Conservation (phyloP, 2,329 filamentous ascomycete species). For the Raffaelea arxii region DNA sequence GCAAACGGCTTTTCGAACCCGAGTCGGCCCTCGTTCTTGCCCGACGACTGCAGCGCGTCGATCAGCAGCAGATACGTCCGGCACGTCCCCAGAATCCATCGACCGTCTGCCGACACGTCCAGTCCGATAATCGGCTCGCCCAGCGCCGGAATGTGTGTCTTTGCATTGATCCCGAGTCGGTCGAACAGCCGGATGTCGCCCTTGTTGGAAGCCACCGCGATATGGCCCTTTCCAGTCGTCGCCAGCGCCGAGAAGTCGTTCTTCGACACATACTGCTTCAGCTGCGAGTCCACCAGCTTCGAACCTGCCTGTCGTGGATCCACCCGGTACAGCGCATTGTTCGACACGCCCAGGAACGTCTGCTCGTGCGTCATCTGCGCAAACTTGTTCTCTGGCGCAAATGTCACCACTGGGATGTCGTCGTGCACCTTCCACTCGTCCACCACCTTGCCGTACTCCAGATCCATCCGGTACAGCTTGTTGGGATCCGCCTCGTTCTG, state of each 20-base stretch:
- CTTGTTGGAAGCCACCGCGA: conserved; percentile 95
- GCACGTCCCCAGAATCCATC: conserved; percentile 91
- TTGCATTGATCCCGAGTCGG: conserved; percentile 90
- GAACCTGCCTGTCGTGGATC: conserved; percentile 83
- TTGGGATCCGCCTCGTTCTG: conserved; percentile 79
- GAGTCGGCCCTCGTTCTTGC: conserved; percentile 96
- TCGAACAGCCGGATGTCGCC: conserved; percentile 95
- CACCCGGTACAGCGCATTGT: conserved; percentile 86
- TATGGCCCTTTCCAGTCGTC: conserved; percentile 92
- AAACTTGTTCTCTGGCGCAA: conserved; percentile 95
- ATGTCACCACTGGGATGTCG: conserved; percentile 84
- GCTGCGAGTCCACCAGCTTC: conserved; percentile 84
- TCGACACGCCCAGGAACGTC: conserved; percentile 86
- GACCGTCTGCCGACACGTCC: conserved; percentile 89
- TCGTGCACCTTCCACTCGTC: conserved; percentile 99
- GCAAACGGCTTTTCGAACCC: conserved; percentile 91
- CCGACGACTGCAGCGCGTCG: conserved; percentile 79
- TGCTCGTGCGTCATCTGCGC: conserved; percentile 93
- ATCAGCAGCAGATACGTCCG: conserved; percentile 91
- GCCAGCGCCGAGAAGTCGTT: conserved; percentile 94
- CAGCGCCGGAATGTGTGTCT: conserved; percentile 91
- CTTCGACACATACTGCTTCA: conserved; percentile 95
- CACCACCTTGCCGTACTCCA: conserved; percentile 95
- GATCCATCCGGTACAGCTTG: conserved; percentile 91
- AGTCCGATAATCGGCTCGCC: conserved; percentile 92